A percentile compares a stretch with the other conserved stretches of the same genome.
Evolutionary conservation across 306 rosid species (phyloP).

Genomic region (Bauhinia variegata): DNA sequence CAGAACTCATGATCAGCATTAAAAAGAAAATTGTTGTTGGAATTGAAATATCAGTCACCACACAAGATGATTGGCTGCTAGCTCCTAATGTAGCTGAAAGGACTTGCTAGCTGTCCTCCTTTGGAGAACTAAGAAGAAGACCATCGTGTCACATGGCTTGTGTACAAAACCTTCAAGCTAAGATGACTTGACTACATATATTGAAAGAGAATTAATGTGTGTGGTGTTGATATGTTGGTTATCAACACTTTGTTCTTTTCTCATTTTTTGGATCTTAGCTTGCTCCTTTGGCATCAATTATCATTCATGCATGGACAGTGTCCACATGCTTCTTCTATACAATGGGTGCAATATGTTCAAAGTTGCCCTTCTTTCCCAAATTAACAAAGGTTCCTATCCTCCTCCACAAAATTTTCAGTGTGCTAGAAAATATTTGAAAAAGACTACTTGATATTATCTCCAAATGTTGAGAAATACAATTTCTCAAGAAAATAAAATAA

Average conservation of each 20-base stretch:
- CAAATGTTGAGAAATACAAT: too few species aligned
- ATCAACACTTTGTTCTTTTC: slow-evolving; percentile 43
- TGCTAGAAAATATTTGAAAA: too few species aligned
- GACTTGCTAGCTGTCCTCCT: slow-evolving; percentile 4
- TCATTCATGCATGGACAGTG: slow-evolving; percentile 43
- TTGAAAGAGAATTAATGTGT: slow-evolving; percentile 34
- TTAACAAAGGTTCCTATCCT: slow-evolving; percentile 11
- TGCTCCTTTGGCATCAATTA: slow-evolving; percentile 44
- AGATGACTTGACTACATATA: slow-evolving; percentile 24
- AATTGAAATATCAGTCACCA: not conserved
- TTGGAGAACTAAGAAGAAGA: slow-evolving; percentile 13
- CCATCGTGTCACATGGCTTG: slow-evolving; percentile 41
- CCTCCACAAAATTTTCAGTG: not conserved
- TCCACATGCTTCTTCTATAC: slow-evolving; percentile 32
- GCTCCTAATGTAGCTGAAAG: slow-evolving; percentile 20
- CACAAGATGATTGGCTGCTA: not conserved
- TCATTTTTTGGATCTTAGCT: slow-evolving; percentile 36
- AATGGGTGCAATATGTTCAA: slow-evolving; percentile 16
- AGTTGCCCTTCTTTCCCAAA: slow-evolving; percentile 29
- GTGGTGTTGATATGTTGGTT: slow-evolving; percentile 11
- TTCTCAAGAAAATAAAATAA: too few species aligned
- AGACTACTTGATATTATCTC: too few species aligned
- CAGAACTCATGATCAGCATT: not conserved
- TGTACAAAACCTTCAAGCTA: slow-evolving; percentile 39
- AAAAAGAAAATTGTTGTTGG: not conserved